These are phyloP conservation scores for Chaetomiaceae sp. DNA, from an alignment of 2,329 filamentous ascomycete genomes.

Conservation along the genomic window DNA sequence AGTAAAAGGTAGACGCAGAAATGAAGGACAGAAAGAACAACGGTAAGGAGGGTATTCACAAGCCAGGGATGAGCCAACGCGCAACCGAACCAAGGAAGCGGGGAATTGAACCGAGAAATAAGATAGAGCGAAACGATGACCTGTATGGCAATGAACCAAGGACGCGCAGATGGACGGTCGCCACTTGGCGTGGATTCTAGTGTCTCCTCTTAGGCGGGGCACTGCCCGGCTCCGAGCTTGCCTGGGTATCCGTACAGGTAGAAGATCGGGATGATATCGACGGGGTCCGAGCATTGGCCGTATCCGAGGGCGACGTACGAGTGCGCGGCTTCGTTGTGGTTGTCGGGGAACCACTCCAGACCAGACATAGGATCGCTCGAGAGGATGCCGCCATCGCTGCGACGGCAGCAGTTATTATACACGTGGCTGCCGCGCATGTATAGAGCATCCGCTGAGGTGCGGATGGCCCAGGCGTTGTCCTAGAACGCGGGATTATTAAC, in stretches of 20 bases:
- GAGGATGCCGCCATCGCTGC: not conserved
- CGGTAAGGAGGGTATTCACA: no score
- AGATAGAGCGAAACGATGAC: no score
- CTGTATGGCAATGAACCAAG: no score
- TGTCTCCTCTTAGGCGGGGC: not conserved
- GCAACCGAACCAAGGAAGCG: no score
- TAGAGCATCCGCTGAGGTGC: not conserved
- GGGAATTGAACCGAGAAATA: no score
- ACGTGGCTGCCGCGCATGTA: not conserved
- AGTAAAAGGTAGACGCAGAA: no score
- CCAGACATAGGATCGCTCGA: not conserved
- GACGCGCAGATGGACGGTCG: no score
- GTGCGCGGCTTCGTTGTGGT: conserved; percentile 2
- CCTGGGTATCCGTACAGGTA: conserved; percentile 1
- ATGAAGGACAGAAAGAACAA: no score
- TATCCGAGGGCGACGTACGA: not conserved
- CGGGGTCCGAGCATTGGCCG: not conserved
- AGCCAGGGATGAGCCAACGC: no score
- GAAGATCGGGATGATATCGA: not conserved
- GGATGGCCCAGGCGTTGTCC: not conserved
- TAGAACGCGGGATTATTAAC: not conserved
- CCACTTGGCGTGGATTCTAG: not conserved
- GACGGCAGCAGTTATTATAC: not conserved
- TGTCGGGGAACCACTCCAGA: not conserved
- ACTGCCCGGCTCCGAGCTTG: not conserved